These are phyloP conservation scores for Mycena vulgaris DNA, from an alignment of 768 basidiomycete species.

Conservation along the genomic window DNA sequence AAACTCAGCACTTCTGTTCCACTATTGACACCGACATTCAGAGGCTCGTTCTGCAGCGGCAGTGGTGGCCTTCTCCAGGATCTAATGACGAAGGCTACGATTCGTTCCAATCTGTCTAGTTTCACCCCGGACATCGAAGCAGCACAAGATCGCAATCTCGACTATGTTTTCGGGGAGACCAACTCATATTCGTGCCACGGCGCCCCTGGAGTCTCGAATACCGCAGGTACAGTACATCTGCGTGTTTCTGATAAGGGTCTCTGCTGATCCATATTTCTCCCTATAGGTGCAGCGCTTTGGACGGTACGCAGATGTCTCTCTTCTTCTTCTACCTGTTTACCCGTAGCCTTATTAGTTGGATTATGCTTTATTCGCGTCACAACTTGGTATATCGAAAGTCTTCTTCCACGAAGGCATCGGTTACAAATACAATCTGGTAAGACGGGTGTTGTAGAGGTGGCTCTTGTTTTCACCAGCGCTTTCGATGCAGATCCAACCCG, in stretches of 20 bases:
- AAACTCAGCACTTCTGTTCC: slow-evolving; percentile 49
- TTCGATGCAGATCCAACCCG: slow-evolving; percentile 71
- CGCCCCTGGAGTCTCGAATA: slow-evolving; percentile 73
- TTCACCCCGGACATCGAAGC: slow-evolving; percentile 70
- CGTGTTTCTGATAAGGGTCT: no score
- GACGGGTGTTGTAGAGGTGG: slow-evolving; percentile 14
- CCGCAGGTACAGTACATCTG: slow-evolving; percentile 57
- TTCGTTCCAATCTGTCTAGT: slow-evolving; percentile 68
- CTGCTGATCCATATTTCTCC: no score
- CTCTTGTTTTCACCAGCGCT: not conserved
- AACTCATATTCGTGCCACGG: slow-evolving; percentile 62
- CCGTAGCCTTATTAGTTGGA: slow-evolving; percentile 57
- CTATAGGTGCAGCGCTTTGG: slow-evolving; percentile 77
- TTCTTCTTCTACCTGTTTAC: no score
- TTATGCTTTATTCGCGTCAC: slow-evolving; percentile 72
- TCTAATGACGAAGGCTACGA: slow-evolving; percentile 74
- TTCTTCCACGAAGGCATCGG: slow-evolving; percentile 81
- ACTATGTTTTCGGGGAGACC: slow-evolving; percentile 76
- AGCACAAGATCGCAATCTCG: slow-evolving; percentile 59
- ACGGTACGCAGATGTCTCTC: slow-evolving; percentile 43
- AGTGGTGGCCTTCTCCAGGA: slow-evolving; percentile 68
- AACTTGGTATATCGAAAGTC: slow-evolving; percentile 66
- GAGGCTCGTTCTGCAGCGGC: slow-evolving; percentile 76
- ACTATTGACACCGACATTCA: slow-evolving; percentile 45
- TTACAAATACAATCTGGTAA: slow-evolving; percentile 78